Evolutionary conservation across 176 grass and related monocot genomes (phyloP), one percentile per base, ranked within the genome.

Genomic region (Cocos nucifera): DNA sequence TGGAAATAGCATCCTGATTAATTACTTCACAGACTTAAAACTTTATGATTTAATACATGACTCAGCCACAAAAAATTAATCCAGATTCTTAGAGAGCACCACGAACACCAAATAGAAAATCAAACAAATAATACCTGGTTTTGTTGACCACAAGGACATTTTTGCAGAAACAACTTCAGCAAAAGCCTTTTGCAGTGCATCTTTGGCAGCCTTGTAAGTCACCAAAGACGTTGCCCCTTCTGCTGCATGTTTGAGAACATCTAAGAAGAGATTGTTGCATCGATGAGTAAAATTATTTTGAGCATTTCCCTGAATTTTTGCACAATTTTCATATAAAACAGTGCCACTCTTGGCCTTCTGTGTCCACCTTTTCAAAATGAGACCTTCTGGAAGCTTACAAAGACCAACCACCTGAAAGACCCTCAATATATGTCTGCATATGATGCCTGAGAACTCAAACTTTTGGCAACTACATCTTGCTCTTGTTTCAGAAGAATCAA

Each of bases 361-460:
- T 54, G 91, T 84, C 91, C 91, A 96, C 12, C 91, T 80, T 76
- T 78, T 84, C 71, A 97, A 66, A 61, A 80, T 80, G 60, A 82
- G 90, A 71, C 70, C 73, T 63, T 78, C 49, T 30, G 92, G 92
- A 39, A 97, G 83, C 39, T 77, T 67, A 29, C 56, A 55, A 20
- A 79, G 75, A 75, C 88, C 92, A 17, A 82, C 84, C 50, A 88
- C 82, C 67, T 91, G 49, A 58, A 88, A 80, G 20, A 91, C 87
- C 66, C 83, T 84, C 66, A 97, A 82, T 71, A 91, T 78, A 80
- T 97, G 92, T 19, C 83, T 78, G 59, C 92, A 97, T 64, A 97
- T 52, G 76, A 97, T 84, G 58, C 92, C 87, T 53, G 86, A 80
- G 63, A 85, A 88, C 51, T 90, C 73, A 57, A 91, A 97, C 53